Evolutionary conservation across 305 asterid genomes (phyloP), one percentile per base, ranked within the genome.

Genomic region (Rubia tinctorum): DNA sequence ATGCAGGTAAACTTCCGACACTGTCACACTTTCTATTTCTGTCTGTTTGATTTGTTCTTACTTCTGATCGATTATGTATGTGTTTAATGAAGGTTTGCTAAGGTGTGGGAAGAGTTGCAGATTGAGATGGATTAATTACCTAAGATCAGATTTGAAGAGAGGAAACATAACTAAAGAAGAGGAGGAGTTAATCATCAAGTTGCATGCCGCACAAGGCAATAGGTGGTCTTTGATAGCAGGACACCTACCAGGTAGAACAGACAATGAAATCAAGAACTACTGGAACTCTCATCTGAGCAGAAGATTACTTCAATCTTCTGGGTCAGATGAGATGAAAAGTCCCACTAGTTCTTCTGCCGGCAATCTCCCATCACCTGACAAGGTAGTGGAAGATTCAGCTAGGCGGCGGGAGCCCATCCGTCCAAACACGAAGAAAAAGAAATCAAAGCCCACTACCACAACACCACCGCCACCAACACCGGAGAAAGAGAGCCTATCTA

Each of bases 51-150:
- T 1, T 2, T 15, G 58, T 51, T 20, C 1, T 8, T 3, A 17
- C 18, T 55, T 55, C 8, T 55, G 8, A 55, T 15, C 14, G 8
- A n/a, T 18, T 55, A 55, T 23, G 22, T 10, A 10, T 59, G 34
- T 59, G 1, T 8, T 59, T 20, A 8, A 25, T 59, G 6, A 59
- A 91, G 98, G 98, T 15, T 77, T 93, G 64, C 74, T 89, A 17
- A 82, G 98, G 81, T 93, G 98, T 59, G 98, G 96, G 27, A 90
- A 92, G 91, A 92, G 98, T 66, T 92, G 98, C 75, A 80, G 98
- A 65, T 71, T 92, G 68, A 77, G 98, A 61, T 92, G 98, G 98
- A 92, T 90, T 15, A 92, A 92, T 73, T 92, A 92, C 75, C 77
- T 92, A 82, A 89, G 95, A 69, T 85, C 93, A 5, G 95, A 91